These are phyloP conservation scores for Kwoniella sp. DNA, from an alignment of 768 basidiomycete genomes.

Conservation along the genomic window DNA sequence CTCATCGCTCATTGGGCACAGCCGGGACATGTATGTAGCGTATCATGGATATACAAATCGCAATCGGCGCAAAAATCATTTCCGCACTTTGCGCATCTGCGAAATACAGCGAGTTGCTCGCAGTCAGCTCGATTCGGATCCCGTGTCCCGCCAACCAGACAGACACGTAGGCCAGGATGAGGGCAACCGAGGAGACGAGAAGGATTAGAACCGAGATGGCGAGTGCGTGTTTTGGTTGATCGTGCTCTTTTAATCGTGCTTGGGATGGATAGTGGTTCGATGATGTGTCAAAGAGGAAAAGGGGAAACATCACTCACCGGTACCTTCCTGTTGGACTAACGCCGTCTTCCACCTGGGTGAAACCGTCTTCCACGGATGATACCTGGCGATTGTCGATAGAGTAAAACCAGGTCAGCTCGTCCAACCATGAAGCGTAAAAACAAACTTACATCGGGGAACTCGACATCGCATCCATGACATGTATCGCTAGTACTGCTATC, in stretches of 20 bases:
- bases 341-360: conserved; percentile 61
- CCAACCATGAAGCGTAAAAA: too few relatives aligned
- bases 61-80: conserved; percentile 93
- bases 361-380: conserved; percentile 32
- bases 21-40: conserved; percentile 86
- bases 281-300: background rate
- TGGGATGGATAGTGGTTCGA: too few relatives aligned
- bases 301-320: conserved; percentile 61
- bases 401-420: too few relatives aligned
- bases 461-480: conserved; percentile 79
- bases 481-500: conserved; percentile 46
- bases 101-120: too few relatives aligned
- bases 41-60: conserved; percentile 94
- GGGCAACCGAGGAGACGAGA: too few relatives aligned
- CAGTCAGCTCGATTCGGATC: too few relatives aligned
- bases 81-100: conserved; percentile 69
- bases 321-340: conserved; percentile 85
- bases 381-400: too few relatives aligned
- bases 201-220: too few relatives aligned
- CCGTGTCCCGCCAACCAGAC: too few relatives aligned
- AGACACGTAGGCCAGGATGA: too few relatives aligned
- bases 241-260: too few relatives aligned
- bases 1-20: conserved; percentile 54
- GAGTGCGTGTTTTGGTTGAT: too few relatives aligned
- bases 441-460: conserved; percentile 61